These are phyloP conservation scores for Westerdykella aurantiaca DNA, from an alignment of 2,329 filamentous ascomycete genomes.

Conservation along the genomic window DNA sequence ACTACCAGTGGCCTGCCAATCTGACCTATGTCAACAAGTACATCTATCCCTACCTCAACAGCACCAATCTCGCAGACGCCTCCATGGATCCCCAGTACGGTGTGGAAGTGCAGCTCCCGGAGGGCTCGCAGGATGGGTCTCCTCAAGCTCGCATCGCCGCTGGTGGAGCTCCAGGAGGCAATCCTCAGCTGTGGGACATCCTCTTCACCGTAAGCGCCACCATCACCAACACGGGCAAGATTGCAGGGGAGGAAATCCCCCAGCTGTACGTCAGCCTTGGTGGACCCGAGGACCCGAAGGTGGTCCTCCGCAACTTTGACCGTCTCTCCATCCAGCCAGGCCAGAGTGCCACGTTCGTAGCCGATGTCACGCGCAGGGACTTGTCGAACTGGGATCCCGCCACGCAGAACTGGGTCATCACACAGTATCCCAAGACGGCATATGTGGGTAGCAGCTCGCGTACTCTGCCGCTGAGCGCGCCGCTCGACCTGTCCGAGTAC, in stretches of 20 bases:
- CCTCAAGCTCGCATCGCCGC: constrained; percentile 57
- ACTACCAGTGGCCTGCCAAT: constrained; percentile 63
- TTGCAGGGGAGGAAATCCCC: constrained; percentile 63
- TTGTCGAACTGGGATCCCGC: constrained; percentile 78
- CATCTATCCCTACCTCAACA: constrained; percentile 71
- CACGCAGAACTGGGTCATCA: constrained; percentile 77
- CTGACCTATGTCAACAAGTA: constrained; percentile 51
- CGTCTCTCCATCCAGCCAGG: constrained; percentile 67
- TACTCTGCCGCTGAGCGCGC: constrained; percentile 47
- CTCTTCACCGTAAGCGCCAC: constrained; percentile 62
- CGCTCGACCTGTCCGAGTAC: constrained; percentile 19
- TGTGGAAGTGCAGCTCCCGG: constrained; percentile 53
- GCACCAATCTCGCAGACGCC: constrained; percentile 52
- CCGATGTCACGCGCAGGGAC: constrained; percentile 70
- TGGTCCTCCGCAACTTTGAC: constrained; percentile 73
- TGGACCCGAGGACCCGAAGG: constrained; percentile 62
- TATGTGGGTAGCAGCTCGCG: constrained; percentile 56
- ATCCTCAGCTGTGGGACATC: constrained; percentile 60
- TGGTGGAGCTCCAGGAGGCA: constrained; percentile 58
- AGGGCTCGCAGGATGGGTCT: constrained; percentile 50
- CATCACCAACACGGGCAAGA: constrained; percentile 64
- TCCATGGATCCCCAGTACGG: constrained; percentile 58
- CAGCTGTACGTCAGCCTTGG: constrained; percentile 77
- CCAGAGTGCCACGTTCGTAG: constrained; percentile 59
- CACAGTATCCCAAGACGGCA: constrained; percentile 52